These are phyloP conservation scores for Bryopsis sp. DNA, from an alignment of 139 green algal species.

Conservation along the genomic window DNA sequence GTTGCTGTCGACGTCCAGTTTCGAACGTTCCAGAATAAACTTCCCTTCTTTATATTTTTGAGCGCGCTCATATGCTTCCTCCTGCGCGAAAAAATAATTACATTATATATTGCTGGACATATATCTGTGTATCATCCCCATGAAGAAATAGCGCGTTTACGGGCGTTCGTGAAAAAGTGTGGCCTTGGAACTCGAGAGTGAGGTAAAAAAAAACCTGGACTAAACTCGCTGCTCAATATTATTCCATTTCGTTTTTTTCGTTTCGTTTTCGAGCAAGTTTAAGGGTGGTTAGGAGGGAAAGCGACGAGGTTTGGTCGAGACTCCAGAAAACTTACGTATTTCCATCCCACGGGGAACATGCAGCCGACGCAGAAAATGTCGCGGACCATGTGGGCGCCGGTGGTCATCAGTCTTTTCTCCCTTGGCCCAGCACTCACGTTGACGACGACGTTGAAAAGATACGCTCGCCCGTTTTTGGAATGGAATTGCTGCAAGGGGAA, in stretches of 20 bases:
- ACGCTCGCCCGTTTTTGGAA: constrained; percentile 42
- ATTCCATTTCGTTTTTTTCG: too few species aligned
- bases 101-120: background rate
- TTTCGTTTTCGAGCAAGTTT: too few species aligned
- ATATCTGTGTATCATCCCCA: too few species aligned
- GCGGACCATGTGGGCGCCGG: constrained; percentile 48
- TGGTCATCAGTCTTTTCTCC: constrained; percentile 52
- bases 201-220: too few species aligned
- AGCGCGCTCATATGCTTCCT: constrained; percentile 38
- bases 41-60: constrained; percentile 72
- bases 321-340: constrained; percentile 34
- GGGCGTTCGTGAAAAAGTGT: too few species aligned
- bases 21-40: constrained; percentile 52
- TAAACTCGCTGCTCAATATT: too few species aligned
- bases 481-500: constrained; percentile 40
- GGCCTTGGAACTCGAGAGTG: background rate
- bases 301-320: too few species aligned
- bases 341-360: constrained; percentile 51
- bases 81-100: constrained; percentile 18
- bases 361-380: constrained; percentile 52
- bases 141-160: background rate
- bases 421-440: constrained; percentile 39
- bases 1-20: constrained; percentile 23
- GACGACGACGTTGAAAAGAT: constrained; percentile 53
- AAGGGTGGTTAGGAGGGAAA: too few species aligned